A percentile compares a stretch with the other conserved stretches of the same genome.
Conservation (phyloP, 352 stramenopile genomes). For the Phytophthora brassicae region DNA sequence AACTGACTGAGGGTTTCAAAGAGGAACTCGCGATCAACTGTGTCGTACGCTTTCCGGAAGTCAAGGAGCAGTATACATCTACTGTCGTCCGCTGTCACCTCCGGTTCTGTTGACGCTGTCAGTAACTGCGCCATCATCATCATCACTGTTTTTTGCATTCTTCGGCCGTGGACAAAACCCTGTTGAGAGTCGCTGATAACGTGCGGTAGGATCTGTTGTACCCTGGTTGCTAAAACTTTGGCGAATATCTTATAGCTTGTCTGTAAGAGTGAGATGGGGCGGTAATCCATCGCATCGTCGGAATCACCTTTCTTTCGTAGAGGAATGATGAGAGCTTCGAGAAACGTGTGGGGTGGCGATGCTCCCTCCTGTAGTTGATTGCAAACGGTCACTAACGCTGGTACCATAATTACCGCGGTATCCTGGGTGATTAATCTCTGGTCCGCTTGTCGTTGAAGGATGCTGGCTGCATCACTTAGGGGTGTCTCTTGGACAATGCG, state of each 20-base stretch:
- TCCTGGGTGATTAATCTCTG: background rate
- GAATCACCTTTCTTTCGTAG: background rate
- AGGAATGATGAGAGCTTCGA: too few relatives aligned
- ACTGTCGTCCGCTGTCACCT: background rate
- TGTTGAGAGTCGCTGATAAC: conserved; percentile 8
- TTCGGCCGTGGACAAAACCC: conserved; percentile 2
- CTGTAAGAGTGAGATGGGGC: background rate
- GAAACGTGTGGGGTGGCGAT: too few relatives aligned
- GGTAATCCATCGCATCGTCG: background rate
- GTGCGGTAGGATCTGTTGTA: too few relatives aligned
- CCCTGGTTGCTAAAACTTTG: background rate
- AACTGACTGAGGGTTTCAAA: too few relatives aligned
- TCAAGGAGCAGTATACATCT: conserved; percentile 4
- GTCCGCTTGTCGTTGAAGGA: too few relatives aligned
- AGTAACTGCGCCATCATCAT: conserved; percentile 1
- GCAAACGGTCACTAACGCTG: too few relatives aligned
- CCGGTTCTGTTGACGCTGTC: background rate
- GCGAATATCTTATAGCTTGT: background rate
- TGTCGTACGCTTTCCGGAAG: conserved; percentile 10
- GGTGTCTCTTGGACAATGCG: too few relatives aligned
- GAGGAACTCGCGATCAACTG: conserved; percentile 1
- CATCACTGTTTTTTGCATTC: conserved; percentile 8
- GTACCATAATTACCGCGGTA: too few relatives aligned
- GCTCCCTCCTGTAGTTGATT: too few relatives aligned
- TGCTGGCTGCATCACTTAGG: too few relatives aligned